Conservation (phyloP, 2,329 filamentous ascomycete genomes). For the Penicillium verrucosum region DNA sequence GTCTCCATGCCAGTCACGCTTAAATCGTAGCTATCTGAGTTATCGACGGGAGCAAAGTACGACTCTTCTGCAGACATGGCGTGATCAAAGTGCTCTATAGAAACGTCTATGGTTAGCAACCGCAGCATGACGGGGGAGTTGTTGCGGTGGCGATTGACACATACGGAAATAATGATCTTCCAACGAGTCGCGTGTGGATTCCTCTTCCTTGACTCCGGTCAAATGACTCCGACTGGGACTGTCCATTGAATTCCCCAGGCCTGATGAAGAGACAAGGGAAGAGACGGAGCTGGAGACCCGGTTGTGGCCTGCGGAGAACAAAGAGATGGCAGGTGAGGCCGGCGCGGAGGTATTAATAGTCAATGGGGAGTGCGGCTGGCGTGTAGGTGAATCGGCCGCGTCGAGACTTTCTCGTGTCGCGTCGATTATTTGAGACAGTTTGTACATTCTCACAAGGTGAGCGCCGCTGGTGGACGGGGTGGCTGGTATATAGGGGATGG, state of each 20-base stretch:
- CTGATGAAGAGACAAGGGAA: conserved; percentile 64
- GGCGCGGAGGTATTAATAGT: conserved; percentile 37
- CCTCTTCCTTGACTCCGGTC: conserved; percentile 82
- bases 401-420: conserved; percentile 32
- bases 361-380: conserved; percentile 31
- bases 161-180: conserved; percentile 70
- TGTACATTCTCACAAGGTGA: conserved; percentile 30
- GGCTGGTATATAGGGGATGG: conserved; percentile 11
- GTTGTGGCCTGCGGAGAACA: conserved; percentile 41
- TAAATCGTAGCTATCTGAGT: conserved; percentile 44
- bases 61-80: conserved; percentile 30
- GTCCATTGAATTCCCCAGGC: conserved; percentile 50
- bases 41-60: conserved; percentile 29
- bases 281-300: conserved; percentile 66
- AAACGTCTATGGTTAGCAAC: conserved; percentile 2
- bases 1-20: conserved; percentile 63
- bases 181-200: conserved; percentile 61
- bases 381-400: conserved; percentile 17
- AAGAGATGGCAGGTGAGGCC: conserved; percentile 40
- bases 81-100: conserved; percentile 38
- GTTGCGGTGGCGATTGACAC: conserved; percentile 36
- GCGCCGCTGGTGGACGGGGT: conserved; percentile 3
- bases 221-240: conserved; percentile 61
- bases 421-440: conserved; percentile 36
- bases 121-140: not conserved